phyloP scores from a whole-genome alignment of 106 monocot genomes.

The Platanthera zijinensis region DNA sequence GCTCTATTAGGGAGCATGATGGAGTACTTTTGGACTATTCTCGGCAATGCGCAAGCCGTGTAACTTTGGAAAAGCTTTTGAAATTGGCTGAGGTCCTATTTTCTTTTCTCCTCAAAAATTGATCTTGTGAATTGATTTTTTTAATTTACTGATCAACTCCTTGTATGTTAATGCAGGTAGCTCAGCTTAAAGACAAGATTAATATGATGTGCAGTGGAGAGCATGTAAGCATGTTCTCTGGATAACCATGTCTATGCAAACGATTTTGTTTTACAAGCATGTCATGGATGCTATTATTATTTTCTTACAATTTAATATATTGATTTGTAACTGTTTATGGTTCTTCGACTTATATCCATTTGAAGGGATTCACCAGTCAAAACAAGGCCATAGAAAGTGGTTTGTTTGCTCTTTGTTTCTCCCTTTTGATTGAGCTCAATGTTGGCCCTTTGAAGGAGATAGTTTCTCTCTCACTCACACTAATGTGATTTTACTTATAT shows the following conservation, averaged over 20 bases:
- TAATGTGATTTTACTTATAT: no score
- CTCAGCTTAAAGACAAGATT: slow-evolving; percentile 19
- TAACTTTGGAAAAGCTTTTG: slow-evolving; percentile 22
- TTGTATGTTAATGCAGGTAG: slow-evolving; percentile 16
- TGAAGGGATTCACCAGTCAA: no score
- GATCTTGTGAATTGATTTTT: not conserved
- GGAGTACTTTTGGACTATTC: slow-evolving; percentile 21
- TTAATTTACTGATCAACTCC: not conserved
- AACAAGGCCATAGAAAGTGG: no score
- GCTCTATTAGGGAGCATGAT: slow-evolving; percentile 18
- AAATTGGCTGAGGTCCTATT: slow-evolving; percentile 22
- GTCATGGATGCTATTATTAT: not conserved
- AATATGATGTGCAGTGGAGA: slow-evolving; percentile 23
- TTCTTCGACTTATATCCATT: no score
- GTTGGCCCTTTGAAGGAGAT: no score
- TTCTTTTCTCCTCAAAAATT: not conserved
- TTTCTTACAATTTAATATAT: not conserved
- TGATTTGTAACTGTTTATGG: no score
- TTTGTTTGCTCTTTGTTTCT: no score
- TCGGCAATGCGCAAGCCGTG: slow-evolving; percentile 8
- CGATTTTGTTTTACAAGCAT: not conserved
- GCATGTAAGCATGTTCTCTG: slow-evolving; percentile 7
- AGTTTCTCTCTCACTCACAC: no score
- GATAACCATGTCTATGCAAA: not conserved
- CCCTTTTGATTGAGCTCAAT: no score